Base-by-base conservation (phyloP, 257 asterid species). In the Lycium ferocissimum region DNA sequence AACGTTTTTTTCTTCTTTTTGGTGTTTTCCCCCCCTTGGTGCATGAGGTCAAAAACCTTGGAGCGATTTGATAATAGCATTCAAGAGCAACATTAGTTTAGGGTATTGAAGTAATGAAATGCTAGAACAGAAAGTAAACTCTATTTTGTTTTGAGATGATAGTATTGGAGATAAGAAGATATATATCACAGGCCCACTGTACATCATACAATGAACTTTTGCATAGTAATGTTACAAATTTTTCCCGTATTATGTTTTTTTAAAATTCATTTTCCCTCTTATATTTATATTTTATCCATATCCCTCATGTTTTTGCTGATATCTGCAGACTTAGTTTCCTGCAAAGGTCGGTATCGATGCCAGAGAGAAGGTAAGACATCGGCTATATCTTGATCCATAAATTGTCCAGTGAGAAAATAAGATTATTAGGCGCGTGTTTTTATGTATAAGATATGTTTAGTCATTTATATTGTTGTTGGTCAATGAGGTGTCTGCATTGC, bases 291-390 rank as follows among this genome's bases (percentile, higher is more conserved):
- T 15, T 58, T 58, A 58, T 75, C 6, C 20, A 49, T 71, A 51
- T 37, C 45, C 78, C 70, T 37, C 45, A 1, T 57, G 45, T 57
- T 15, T 38, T 22, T 35, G 51, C 54, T 59, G 35, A 17, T 75
- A 49, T 49, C 33, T 9, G 61, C 79, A 9, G 40, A 37, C 73
- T 35, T 85, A 26, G 63, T 73, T 67, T 85, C 53, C 83, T 35
- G 80, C 26, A 75, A 92, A 95, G 99, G 94, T 88, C 83, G 93
- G 87, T 81, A 86, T 63, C 15, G 79, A 84, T 78, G 71, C 79
- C 86, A 85, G 76, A 83, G 93, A 92, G 71, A 82, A 85, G 53
- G 92, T 94, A 70, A 90, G 80, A 89, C 86, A 90, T 69, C 94
- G 99, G 99, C 87, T 95, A 38, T 38, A 38, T 38, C 1, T 2